Evolutionary conservation across 164 flowering plant species (phyloP).

Genomic region (Vitis rotundifolia): DNA sequence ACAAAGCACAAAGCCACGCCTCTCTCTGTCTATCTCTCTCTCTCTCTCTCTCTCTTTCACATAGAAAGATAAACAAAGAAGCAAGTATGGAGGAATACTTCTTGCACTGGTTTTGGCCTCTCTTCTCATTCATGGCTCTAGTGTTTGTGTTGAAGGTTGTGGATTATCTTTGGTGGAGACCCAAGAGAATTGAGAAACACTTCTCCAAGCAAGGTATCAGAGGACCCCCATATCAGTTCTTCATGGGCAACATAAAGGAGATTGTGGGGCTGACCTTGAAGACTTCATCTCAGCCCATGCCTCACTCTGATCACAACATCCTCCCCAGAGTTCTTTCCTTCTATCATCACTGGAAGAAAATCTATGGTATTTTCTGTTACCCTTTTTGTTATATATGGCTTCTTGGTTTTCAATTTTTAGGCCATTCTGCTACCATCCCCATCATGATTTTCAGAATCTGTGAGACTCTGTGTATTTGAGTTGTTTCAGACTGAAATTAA

Average conservation of each 20-base stretch:
- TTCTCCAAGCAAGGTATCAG: constrained; percentile 26
- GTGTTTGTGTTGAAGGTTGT: too few relatives aligned
- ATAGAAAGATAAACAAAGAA: too few relatives aligned
- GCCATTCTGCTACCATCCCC: too few relatives aligned
- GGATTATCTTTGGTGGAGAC: constrained; percentile 22
- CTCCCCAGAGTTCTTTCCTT: constrained; percentile 29
- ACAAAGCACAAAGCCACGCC: too few relatives aligned
- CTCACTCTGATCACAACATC: constrained; percentile 23
- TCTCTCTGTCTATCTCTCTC: too few relatives aligned
- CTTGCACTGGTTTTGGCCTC: too few relatives aligned
- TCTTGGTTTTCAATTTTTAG: background rate
- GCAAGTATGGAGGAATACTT: too few relatives aligned
- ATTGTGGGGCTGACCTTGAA: constrained; percentile 11
- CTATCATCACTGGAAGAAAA: constrained; percentile 24
- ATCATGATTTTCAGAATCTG: too few relatives aligned
- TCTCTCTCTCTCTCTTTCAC: too few relatives aligned
- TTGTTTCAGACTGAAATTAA: too few relatives aligned
- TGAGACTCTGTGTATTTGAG: too few relatives aligned
- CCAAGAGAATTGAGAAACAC: constrained; percentile 8
- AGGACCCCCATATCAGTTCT: constrained; percentile 24
- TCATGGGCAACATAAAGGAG: constrained; percentile 27
- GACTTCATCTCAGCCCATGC: constrained; percentile 22
- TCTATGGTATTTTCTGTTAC: constrained; percentile 15
- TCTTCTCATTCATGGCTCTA: too few relatives aligned
- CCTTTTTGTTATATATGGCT: background rate